phyloP scores from a whole-genome alignment of 768 basidiomycete genomes.

The Gyrodon lividus region DNA sequence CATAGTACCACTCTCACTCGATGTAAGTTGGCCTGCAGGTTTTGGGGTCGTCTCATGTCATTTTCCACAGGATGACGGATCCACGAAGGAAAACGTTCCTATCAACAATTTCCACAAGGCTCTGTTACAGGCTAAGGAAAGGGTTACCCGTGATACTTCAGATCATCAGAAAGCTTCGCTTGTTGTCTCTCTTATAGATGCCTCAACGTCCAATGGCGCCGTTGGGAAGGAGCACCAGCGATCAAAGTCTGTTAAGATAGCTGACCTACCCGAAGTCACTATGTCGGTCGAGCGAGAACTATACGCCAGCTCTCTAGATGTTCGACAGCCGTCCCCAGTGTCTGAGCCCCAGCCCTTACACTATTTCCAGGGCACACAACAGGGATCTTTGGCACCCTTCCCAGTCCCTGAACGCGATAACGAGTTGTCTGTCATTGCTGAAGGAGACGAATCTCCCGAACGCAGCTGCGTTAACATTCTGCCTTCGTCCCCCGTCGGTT shows the following conservation, averaged over 20 bases:
- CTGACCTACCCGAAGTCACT: constrained; percentile 5
- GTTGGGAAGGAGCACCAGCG: not conserved
- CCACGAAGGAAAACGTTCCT: constrained; percentile 40
- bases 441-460: constrained; percentile 64
- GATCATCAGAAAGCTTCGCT: not conserved
- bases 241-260: constrained; percentile 4
- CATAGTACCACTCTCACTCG: constrained; percentile 40
- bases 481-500: constrained; percentile 2
- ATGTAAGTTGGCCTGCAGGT: constrained; percentile 37
- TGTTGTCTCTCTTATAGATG: not conserved
- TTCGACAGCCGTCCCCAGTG: not conserved
- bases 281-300: constrained; percentile 5
- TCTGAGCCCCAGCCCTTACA: not conserved
- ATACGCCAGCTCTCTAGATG: not conserved
- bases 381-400: constrained; percentile 4
- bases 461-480: constrained; percentile 16
- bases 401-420: constrained; percentile 32
- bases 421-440: constrained; percentile 67
- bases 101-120: constrained; percentile 49
- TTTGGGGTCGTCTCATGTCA: constrained; percentile 9
- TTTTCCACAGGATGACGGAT: constrained; percentile 33
- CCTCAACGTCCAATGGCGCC: not conserved
- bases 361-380: not conserved
- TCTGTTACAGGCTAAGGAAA: constrained; percentile 37
- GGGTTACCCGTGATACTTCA: constrained; percentile 5